These are phyloP conservation scores for Gentiana macrophylla DNA, from an alignment of 257 asterid species.

Conservation along the genomic window DNA sequence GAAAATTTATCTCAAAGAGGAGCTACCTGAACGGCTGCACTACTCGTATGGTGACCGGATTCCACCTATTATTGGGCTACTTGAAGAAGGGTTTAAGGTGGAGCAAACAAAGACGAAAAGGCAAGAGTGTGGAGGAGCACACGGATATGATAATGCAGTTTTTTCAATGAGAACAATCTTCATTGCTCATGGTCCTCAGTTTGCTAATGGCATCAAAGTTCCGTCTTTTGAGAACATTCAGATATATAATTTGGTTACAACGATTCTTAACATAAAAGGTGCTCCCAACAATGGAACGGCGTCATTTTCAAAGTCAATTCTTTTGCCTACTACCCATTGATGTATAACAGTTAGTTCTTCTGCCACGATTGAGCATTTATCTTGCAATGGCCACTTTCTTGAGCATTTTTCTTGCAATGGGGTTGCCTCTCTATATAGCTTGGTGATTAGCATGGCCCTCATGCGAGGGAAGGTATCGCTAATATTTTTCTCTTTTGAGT, in stretches of 20 bases:
- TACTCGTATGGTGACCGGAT: constrained; percentile 45
- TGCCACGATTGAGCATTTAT: too few species aligned
- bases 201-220: constrained; percentile 44
- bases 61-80: constrained; percentile 53
- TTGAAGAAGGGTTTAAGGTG: constrained; percentile 56
- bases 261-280: constrained; percentile 42
- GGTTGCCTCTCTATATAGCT: too few species aligned
- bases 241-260: constrained; percentile 56
- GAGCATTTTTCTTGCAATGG: too few species aligned
- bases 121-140: constrained; percentile 76
- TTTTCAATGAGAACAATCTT: constrained; percentile 76
- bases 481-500: too few species aligned
- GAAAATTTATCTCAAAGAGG: constrained; percentile 63
- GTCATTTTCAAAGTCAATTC: constrained; percentile 36
- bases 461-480: too few species aligned
- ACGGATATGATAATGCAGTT: constrained; percentile 61
- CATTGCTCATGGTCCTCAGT: constrained; percentile 64
- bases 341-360: not conserved
- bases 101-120: constrained; percentile 30
- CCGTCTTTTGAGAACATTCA: constrained; percentile 66
- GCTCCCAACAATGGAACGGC: constrained; percentile 57
- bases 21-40: constrained; percentile 54
- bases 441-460: too few species aligned
- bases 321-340: constrained; percentile 35
- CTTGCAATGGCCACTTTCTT: too few species aligned